Base-by-base conservation (phyloP, 1,284 basidiomycete species). In the Leccinum fuscescens region DNA sequence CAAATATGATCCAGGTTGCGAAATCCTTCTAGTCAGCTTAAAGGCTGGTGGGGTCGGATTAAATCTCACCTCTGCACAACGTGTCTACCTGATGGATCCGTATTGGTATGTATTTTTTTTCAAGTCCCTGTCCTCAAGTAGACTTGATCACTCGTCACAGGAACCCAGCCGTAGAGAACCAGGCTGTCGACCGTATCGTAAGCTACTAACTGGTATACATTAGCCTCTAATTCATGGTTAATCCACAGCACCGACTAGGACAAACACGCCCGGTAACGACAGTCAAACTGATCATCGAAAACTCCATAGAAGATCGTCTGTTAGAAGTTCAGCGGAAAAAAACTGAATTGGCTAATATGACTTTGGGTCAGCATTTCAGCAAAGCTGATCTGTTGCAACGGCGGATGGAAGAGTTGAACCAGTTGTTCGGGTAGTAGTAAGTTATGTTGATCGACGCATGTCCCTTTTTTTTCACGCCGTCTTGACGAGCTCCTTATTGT, bases 161-260 rank as follows among this genome's bases (percentile, higher is more conserved):
- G 93, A 98, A 98, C 70, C 96, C 96, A 17, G 94, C 94, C 11
- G 95, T 97, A 6, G 95, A 98, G 79, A 94, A 95, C 70, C 95
- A 97, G 76, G 94, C 94, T 22, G 93, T 96, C 57, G 91, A 97
- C 80, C 88, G 96, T 63, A 94, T 96, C 68, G 90, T 88, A 61
- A 48, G 63, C 20, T 50, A 53, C 56, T 29, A 46, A 31, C 55
- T 60, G 48, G 22, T 27, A 24, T 22, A 17, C 29, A 22, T 33
- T 9, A 17, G 6, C 20, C 22, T 37, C 42, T 24, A 66, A 53
- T 65, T 62, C 50, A 62, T n/a, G 29, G 44, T 63, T 55, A 14
- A 9, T 5, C 5, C 53, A 46, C 64, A 91, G 89, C 94, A 98
- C 76, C 94, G 95, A 59, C 82, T 98, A 56, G 95, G 95, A 29